Conservation (phyloP, 2,329 filamentous ascomycete genomes). For the Mycogone perniciosa region DNA sequence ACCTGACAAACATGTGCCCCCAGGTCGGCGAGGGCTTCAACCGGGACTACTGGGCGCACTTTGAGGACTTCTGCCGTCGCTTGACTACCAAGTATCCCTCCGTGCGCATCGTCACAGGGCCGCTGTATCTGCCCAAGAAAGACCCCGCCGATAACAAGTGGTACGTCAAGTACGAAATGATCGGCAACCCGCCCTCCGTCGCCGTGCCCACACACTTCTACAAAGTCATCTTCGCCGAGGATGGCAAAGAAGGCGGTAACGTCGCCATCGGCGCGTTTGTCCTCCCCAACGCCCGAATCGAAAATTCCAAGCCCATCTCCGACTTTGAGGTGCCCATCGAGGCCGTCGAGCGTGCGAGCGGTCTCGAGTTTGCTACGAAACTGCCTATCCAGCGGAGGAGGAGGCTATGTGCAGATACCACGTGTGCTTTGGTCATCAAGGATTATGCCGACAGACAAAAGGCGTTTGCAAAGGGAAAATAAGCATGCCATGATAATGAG, state of each 20-base stretch:
- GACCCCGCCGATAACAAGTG: constrained; percentile 84
- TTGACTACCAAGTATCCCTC: constrained; percentile 75
- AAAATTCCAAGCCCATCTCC: constrained; percentile 76
- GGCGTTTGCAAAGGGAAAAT: constrained; percentile 40
- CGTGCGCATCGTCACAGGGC: constrained; percentile 88
- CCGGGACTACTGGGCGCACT: constrained; percentile 97
- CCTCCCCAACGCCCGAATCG: constrained; percentile 82
- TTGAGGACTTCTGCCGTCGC: constrained; percentile 91
- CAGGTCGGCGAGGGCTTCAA: constrained; percentile 99
- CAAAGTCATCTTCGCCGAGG: constrained; percentile 96
- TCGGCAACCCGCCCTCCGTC: constrained; percentile 86
- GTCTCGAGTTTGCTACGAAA: constrained; percentile 82
- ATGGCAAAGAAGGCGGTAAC: constrained; percentile 60
- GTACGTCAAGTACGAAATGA: constrained; percentile 92
- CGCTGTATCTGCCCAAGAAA: constrained; percentile 81
- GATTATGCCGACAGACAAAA: constrained; percentile 65
- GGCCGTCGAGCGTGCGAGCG: constrained; percentile 84
- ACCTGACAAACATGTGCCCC: constrained; percentile 92
- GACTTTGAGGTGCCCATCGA: constrained; percentile 96
- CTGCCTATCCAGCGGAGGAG: constrained; percentile 67
- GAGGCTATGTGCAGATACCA: constrained; percentile 78
- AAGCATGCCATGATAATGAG: neutral
- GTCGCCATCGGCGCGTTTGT: constrained; percentile 94
- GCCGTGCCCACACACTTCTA: constrained; percentile 98
- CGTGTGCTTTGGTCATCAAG: constrained; percentile 74